Percentiles rank a stretch among this genome's conserved stretches.
Evolutionary conservation across 1,284 basidiomycete species (phyloP).

Genomic region (Trichosporon sp.): DNA sequence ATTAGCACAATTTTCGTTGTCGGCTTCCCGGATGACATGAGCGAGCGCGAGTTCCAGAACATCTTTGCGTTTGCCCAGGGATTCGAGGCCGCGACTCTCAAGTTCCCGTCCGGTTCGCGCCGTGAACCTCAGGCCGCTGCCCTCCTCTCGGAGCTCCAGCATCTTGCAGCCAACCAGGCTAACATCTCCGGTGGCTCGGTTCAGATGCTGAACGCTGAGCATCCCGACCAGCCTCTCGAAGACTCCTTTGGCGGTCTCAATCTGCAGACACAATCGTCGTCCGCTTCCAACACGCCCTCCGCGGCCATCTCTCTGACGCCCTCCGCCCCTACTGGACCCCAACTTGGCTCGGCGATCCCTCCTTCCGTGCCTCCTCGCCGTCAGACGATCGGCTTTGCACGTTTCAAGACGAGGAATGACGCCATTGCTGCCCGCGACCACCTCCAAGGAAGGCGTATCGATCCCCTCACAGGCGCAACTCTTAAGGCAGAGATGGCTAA

Average conservation of each 20-base stretch:
- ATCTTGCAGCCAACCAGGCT: constrained; percentile 33
- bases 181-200: constrained; percentile 2
- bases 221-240: constrained; percentile 25
- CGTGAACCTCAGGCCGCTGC: constrained; percentile 27
- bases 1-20: constrained; percentile 98
- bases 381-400: constrained; percentile 97
- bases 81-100: constrained; percentile 95
- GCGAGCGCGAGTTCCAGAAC: constrained; percentile 97
- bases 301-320: constrained; percentile 53
- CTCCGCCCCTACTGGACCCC: constrained; percentile 32
- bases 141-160: constrained; percentile 36
- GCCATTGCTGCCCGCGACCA: constrained; percentile 83
- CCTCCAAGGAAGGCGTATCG: constrained; percentile 84
- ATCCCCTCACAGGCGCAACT: constrained; percentile 88
- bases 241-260: constrained; percentile 38
- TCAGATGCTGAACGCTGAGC: constrained; percentile 11
- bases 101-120: constrained; percentile 62
- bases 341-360: constrained; percentile 25
- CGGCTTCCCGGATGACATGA: constrained; percentile 98
- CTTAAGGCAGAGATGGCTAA: constrained; percentile 99
- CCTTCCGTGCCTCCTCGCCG: constrained; percentile 48
- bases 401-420: constrained; percentile 82
- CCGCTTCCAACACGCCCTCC: constrained; percentile 41
- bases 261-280: constrained; percentile 35
- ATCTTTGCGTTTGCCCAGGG: constrained; percentile 96